Conservation (phyloP, 2,329 filamentous ascomycete species). For the Alternaria dauci region DNA sequence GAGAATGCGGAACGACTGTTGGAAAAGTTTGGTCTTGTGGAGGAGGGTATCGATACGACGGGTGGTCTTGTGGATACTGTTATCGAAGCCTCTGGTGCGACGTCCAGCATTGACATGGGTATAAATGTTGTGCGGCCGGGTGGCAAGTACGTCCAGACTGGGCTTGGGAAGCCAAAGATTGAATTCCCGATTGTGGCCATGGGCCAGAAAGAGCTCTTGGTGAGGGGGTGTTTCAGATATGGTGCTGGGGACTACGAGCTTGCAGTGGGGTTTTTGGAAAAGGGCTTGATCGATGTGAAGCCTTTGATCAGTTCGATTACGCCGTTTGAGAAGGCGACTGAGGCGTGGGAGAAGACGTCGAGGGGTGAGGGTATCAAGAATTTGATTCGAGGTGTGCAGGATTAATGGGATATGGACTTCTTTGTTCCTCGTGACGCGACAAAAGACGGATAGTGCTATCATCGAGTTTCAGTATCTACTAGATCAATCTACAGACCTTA, state of each 20-base stretch:
- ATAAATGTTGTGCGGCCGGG: conserved; percentile 90
- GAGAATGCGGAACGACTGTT: conserved; percentile 65
- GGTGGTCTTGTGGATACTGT: conserved; percentile 83
- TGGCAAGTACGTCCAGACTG: conserved; percentile 94
- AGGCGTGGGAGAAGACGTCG: conserved; percentile 45
- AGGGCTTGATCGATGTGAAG: conserved; percentile 35
- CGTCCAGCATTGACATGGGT: conserved; percentile 82
- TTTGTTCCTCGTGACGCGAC: neutral
- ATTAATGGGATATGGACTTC: conserved; percentile 9
- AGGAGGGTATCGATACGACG: conserved; percentile 49
- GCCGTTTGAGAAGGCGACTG: conserved; percentile 39
- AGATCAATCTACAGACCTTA: no score
- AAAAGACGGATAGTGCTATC: no score
- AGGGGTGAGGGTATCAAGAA: conserved; percentile 48
- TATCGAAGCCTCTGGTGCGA: conserved; percentile 92
- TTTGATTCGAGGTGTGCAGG: conserved; percentile 39
- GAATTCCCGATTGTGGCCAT: conserved; percentile 92
- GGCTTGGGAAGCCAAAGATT: conserved; percentile 91
- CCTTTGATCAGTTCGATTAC: conserved; percentile 41
- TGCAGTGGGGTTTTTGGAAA: conserved; percentile 36
- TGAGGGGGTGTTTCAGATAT: conserved; percentile 47
- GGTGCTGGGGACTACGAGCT: conserved; percentile 44
- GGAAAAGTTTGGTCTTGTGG: conserved; percentile 71
- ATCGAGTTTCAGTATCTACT: no score
- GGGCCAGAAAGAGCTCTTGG: conserved; percentile 79